phyloP scores from a whole-genome alignment of 257 asterid species.

The Nicotiana undulata region DNA sequence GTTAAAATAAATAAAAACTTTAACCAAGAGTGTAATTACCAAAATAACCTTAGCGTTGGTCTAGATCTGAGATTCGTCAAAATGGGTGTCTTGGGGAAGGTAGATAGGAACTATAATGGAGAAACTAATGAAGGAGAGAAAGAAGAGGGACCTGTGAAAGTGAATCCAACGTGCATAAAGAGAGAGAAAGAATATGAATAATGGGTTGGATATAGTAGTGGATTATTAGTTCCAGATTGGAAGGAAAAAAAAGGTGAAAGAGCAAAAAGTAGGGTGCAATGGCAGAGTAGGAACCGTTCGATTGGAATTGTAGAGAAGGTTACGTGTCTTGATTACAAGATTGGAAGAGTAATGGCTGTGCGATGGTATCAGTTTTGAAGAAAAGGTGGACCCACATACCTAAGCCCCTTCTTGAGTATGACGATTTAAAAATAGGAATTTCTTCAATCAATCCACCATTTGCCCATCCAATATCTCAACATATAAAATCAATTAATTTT shows the following conservation, averaged over 20 bases:
- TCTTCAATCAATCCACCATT: background rate
- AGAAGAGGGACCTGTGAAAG: slow-evolving; percentile 4
- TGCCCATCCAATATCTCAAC: background rate
- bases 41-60: slow-evolving; percentile 37
- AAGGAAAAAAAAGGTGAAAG: background rate
- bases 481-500: background rate
- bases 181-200: background rate
- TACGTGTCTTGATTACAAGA: slow-evolving; percentile 42
- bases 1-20: background rate
- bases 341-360: slow-evolving; percentile 13
- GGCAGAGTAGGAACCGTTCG: slow-evolving; percentile 34
- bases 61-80: slow-evolving; percentile 32
- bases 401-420: slow-evolving; percentile 19
- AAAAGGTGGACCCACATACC: slow-evolving; percentile 11
- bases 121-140: background rate
- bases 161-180: slow-evolving; percentile 9
- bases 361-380: background rate
- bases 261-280: background rate
- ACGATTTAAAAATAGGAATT: background rate
- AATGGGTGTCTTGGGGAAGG: slow-evolving; percentile 9
- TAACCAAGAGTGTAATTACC: slow-evolving; percentile 21
- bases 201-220: background rate
- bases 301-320: slow-evolving; percentile 23
- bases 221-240: background rate
- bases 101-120: slow-evolving; percentile 10